Percentiles rank a stretch among this genome's conserved stretches.
These are phyloP conservation scores for Solanum pimpinellifolium DNA, from an alignment of 257 asterid species.

Conservation along the genomic window DNA sequence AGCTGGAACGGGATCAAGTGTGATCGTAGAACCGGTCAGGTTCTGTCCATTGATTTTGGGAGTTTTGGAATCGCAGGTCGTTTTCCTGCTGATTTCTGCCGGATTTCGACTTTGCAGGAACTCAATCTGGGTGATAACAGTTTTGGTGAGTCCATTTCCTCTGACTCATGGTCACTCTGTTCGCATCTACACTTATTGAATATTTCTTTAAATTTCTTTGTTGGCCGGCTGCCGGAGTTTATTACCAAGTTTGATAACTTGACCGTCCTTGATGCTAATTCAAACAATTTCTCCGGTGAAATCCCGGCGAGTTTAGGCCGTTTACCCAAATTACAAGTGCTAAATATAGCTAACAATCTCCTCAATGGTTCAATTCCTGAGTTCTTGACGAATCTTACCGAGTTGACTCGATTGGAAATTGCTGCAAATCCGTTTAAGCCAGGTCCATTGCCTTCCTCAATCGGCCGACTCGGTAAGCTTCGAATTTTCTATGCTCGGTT, in stretches of 20 bases:
- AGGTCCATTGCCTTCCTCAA: conserved; percentile 38
- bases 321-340: conserved; percentile 34
- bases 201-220: conserved; percentile 42
- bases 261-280: conserved; percentile 35
- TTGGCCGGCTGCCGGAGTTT: conserved; percentile 52
- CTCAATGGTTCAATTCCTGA: conserved; percentile 66
- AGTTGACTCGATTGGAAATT: conserved; percentile 41
- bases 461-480: conserved; percentile 58
- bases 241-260: conserved; percentile 23
- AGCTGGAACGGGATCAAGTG: conserved; percentile 67
- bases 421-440: conserved; percentile 34
- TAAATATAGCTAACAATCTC: conserved; percentile 33
- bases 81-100: conserved; percentile 67
- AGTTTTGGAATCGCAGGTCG: conserved; percentile 27
- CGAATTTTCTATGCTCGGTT: conserved; percentile 18
- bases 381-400: conserved; percentile 43
- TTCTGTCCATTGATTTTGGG: conserved; percentile 39
- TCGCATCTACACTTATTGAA: conserved; percentile 37
- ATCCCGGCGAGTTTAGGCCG: conserved; percentile 49
- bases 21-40: conserved; percentile 14
- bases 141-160: conserved; percentile 27
- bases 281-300: conserved; percentile 59
- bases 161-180: conserved; percentile 39
- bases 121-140: conserved; percentile 41
- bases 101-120: conserved; percentile 37